Evolutionary conservation across 805 yeast species (phyloP), one percentile per base, ranked within the genome.

Genomic region (Isabelozyma heimii): DNA sequence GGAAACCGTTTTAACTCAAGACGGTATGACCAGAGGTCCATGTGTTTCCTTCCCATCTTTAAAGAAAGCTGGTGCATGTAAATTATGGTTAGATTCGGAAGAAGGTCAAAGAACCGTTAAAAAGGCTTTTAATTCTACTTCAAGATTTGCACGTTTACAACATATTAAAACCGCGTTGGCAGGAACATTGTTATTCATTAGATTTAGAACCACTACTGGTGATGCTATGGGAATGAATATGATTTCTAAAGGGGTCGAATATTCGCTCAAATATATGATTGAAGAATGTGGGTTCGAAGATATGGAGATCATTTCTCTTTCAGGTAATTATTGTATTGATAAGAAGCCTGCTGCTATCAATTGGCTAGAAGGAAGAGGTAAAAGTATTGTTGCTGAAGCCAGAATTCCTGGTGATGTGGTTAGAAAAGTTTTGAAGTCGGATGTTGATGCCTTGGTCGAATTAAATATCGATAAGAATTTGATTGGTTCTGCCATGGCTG

Each of bases 191-290:
- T 76, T 94, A 59, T 94, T 82, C 62, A 86, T 94, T 59, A 84
- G 99, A 63, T 94, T 94, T 77, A 84, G 91, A 66, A 95, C 99
- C n/a, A 91, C 97, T 38, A 94, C 99, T 15, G 99, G 99, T 69
- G 99, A 94, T 75, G 99, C 99, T 15, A 94, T 94, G 99, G 99
- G 99, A 55, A 94, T 94, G 99, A 94, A 94, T 68, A 94, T 94
- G 99, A 94, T 94, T 52, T 92, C 98, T 27, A 94, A 94, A 72
- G 99, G 99, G 69, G 97, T 91, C 42, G 99, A 94, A 66, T 79
- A 76, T 66, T 82, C 97, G 0, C 80, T 94, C 62, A 84, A 84
- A 52, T 83, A 80, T 65, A 90, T 94, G 97, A 82, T 80, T 40
- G 88, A 86, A 60, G 91, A 86, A 59, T 85, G 85, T 65, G 98